Evolutionary conservation across 129 eudicot genomes (phyloP).

Genomic region (carrot (Daucus carota)): DNA sequence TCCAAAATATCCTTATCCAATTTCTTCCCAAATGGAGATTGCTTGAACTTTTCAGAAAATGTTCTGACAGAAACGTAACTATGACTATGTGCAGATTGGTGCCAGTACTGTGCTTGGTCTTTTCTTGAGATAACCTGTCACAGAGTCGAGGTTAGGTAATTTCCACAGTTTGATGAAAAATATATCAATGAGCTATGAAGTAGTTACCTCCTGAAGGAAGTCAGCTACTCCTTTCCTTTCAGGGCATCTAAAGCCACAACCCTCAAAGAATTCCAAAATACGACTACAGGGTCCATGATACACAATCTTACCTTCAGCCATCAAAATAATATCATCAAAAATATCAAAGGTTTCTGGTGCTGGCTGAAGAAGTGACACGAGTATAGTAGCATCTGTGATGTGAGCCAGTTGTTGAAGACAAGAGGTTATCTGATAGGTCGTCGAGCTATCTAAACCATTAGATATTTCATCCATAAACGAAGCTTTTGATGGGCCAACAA

Average conservation of each 20-base stretch:
- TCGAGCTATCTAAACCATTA: constrained; percentile 32
- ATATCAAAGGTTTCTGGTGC: constrained; percentile 28
- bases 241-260: constrained; percentile 25
- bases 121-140: constrained; percentile 59
- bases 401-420: constrained; percentile 20
- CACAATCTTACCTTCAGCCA: constrained; percentile 28
- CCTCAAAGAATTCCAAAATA: constrained; percentile 21
- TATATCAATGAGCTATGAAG: neutral
- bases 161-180: neutral
- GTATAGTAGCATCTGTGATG: constrained; percentile 22
- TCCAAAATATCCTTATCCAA: constrained; percentile 28
- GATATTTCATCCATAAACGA: constrained; percentile 40
- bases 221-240: constrained; percentile 27
- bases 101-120: constrained; percentile 70
- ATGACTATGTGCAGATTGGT: constrained; percentile 20
- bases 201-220: constrained; percentile 28
- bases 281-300: constrained; percentile 24
- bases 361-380: constrained; percentile 29
- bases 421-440: constrained; percentile 23
- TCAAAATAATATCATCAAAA: constrained; percentile 23
- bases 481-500: constrained; percentile 26
- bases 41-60: constrained; percentile 36
- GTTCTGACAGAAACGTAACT: constrained; percentile 32
- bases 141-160: neutral
- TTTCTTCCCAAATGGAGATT: constrained; percentile 24